Percentiles rank a stretch among this genome's conserved stretches.
These are phyloP conservation scores for Elaphomyces granulatus DNA, from an alignment of 495 filamentous ascomycete species.

Conservation along the genomic window DNA sequence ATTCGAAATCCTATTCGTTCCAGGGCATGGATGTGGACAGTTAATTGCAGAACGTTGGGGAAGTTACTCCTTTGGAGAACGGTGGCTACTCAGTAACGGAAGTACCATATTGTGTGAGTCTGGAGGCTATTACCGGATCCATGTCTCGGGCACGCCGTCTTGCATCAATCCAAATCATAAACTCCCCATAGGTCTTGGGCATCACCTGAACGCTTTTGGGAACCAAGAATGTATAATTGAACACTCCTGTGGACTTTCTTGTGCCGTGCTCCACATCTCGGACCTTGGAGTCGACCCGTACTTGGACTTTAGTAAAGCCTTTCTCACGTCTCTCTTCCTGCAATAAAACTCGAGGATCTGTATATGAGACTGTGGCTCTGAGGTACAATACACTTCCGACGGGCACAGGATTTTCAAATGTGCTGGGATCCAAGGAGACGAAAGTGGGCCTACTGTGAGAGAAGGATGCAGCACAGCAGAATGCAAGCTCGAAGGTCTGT, in stretches of 20 bases:
- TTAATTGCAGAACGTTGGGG: no score
- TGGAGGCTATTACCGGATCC: slow-evolving; percentile 18
- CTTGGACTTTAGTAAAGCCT: slow-evolving; percentile 52
- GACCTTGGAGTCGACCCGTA: slow-evolving; percentile 64
- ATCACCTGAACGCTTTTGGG: slow-evolving; percentile 58
- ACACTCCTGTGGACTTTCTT: slow-evolving; percentile 63
- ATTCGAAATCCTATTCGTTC: no score
- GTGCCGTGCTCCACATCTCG: slow-evolving; percentile 63
- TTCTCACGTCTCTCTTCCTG: slow-evolving; percentile 19
- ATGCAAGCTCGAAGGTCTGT: slow-evolving; percentile 75
- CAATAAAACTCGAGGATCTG: slow-evolving; percentile 44
- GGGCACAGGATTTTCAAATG: slow-evolving; percentile 73
- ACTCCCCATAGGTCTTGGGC: slow-evolving; percentile 60
- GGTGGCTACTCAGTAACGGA: slow-evolving; percentile 36
- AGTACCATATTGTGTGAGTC: slow-evolving; percentile 23
- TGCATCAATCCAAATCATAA: slow-evolving; percentile 69
- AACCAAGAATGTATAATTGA: slow-evolving; percentile 76
- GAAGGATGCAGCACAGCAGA: slow-evolving; percentile 70
- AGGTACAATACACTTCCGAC: slow-evolving; percentile 74
- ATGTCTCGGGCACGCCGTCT: slow-evolving; percentile 41
- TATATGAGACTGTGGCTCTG: slow-evolving; percentile 62
- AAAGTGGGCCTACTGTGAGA: slow-evolving; percentile 64
- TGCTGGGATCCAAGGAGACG: slow-evolving; percentile 62
- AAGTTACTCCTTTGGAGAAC: no score
- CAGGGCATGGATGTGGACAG: no score